A percentile compares a stretch with the other conserved stretches of the same genome.
Conservation (phyloP, 768 basidiomycete genomes). For the Podaxis sp. region DNA sequence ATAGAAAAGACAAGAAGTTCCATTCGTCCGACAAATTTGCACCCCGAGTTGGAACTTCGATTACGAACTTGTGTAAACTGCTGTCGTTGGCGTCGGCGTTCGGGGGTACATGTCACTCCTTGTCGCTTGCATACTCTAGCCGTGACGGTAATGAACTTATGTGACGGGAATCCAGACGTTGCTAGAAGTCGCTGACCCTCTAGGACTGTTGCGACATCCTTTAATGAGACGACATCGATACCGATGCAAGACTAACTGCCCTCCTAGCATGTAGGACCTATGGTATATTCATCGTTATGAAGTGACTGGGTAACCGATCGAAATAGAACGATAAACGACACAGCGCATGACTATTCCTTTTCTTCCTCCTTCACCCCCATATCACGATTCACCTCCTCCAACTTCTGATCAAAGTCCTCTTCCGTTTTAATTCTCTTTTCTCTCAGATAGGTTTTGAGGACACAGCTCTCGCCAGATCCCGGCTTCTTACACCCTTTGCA, state of each 20-base stretch:
- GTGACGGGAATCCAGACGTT: too few species aligned
- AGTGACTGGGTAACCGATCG: neutral
- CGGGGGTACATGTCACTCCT: too few species aligned
- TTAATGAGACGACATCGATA: too few species aligned
- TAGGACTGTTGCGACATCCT: too few species aligned
- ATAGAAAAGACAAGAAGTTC: neutral
- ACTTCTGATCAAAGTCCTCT: neutral
- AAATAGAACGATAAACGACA: neutral
- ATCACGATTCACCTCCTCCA: neutral
- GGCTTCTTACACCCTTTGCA: constrained; percentile 50
- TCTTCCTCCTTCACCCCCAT: neutral
- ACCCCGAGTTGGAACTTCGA: too few species aligned
- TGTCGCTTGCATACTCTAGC: too few species aligned
- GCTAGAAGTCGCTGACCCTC: too few species aligned
- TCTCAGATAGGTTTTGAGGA: constrained; percentile 28
- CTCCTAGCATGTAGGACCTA: neutral
- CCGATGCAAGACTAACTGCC: too few species aligned
- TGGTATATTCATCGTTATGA: neutral
- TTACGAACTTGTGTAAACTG: too few species aligned
- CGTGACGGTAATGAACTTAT: too few species aligned
- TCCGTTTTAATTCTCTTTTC: constrained; percentile 6
- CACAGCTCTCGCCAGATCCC: constrained; percentile 20
- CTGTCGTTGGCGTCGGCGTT: too few species aligned
- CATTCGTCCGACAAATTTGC: too few species aligned
- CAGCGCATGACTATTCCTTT: neutral